A percentile compares a stretch with the other conserved stretches of the same genome.
phyloP scores from a whole-genome alignment of 2,329 filamentous ascomycete genomes.

The Alternaria atra region DNA sequence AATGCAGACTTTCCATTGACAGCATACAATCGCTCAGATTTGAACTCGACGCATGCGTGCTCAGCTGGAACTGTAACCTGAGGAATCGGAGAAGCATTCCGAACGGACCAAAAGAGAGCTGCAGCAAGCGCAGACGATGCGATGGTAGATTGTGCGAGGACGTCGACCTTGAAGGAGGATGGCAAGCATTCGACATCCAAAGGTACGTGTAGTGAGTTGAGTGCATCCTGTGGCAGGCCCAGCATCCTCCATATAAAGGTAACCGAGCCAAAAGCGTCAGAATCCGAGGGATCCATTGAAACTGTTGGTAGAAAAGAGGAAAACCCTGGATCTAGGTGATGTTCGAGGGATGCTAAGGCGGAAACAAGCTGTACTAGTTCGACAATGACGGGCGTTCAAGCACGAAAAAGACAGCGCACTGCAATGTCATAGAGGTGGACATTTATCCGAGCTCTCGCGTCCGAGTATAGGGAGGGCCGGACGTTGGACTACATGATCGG shows the following conservation, averaged over 20 bases:
- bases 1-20: constrained; percentile 52
- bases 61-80: constrained; percentile 55
- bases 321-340: background rate
- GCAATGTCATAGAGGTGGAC: background rate
- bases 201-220: constrained; percentile 33
- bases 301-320: background rate
- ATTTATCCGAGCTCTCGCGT: background rate
- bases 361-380: background rate
- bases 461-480: background rate
- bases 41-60: constrained; percentile 63
- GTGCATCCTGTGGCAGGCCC: constrained; percentile 32
- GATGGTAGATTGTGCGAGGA: constrained; percentile 63
- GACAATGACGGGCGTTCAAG: background rate
- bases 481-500: background rate
- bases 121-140: constrained; percentile 62
- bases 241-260: constrained; percentile 40
- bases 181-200: constrained; percentile 46
- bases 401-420: background rate
- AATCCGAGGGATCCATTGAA: constrained; percentile 32
- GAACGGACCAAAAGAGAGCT: constrained; percentile 55
- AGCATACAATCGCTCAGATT: constrained; percentile 61
- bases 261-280: constrained; percentile 38
- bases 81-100: constrained; percentile 43
- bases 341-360: background rate
- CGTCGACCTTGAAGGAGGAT: constrained; percentile 65